Base-by-base conservation (phyloP, 805 yeast genomes). In the Cyberlindnera lachancei region DNA sequence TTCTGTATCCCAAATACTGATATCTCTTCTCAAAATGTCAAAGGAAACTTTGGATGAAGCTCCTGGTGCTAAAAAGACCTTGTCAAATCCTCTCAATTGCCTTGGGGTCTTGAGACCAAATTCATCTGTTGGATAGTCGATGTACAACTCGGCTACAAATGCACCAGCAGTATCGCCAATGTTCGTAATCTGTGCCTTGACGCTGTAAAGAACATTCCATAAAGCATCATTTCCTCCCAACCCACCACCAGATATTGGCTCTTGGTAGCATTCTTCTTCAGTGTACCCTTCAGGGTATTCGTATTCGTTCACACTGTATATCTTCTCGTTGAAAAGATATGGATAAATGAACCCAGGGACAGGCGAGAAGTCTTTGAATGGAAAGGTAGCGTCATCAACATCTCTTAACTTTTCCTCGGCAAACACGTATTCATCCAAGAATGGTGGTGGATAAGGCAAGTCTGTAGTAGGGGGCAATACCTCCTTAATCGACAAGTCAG, bases 141-240 rank as follows among this genome's bases (percentile, higher is more conserved):
- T 50, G 53, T 15, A 15, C 27, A 24, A 24, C 21, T 30, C 25
- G 27, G 32, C 17, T 36, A 40, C 30, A 25, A 29, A 40, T 3
- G 36, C 30, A 3, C 39, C 39, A 3, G 27, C 39, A 13, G 27
- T 18, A 21, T 36, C 43, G 3, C 40, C 40, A 21, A 39, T 36
- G 27, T 37, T 40, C 12, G 35, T 37, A 6, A 37, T 27, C 13
- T 37, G 26, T 2, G 27, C 41, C 27, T 37, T 34, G 6, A 40
- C 42, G 16, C 33, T 22, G 27, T 31, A 42, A 10, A 25, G 20
- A 35, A 56, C 56, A 27, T 72, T 72, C 79, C 79, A 75, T 23
- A 75, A 57, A 0, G 71, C 77, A 6, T 74, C 75, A 48, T 74
- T 73, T 1, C 82, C 80, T 0, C 79, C 80, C 15, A 68, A 40